Conservation (phyloP, 108 stramenopile genomes). For the Nitzschia sp. region DNA sequence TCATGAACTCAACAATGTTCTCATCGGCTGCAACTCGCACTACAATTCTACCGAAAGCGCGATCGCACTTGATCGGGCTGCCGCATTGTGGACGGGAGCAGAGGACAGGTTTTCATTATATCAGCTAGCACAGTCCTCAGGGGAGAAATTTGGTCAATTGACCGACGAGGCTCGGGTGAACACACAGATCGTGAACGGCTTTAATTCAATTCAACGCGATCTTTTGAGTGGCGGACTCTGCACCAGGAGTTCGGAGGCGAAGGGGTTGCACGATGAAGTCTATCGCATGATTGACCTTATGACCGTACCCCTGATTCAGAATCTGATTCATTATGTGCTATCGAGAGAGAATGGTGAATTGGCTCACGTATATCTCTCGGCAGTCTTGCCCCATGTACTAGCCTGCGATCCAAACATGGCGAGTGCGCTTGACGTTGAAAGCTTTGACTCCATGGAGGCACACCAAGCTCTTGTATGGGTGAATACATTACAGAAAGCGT, state of each 20-base stretch:
- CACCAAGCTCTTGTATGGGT: not conserved
- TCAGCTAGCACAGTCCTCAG: conserved; percentile 50
- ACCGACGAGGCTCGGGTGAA: conserved; percentile 48
- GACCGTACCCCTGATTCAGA: conserved; percentile 76
- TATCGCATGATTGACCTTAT: conserved; percentile 37
- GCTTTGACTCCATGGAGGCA: not conserved
- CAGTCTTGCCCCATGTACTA: conserved; percentile 33
- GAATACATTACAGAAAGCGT: conserved; percentile 32
- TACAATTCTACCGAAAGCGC: conserved; percentile 17
- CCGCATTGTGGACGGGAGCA: conserved; percentile 72
- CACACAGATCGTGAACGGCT: conserved; percentile 37
- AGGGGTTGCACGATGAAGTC: not conserved
- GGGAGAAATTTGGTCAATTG: conserved; percentile 40
- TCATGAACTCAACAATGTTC: conserved; percentile 51
- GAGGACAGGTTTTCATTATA: conserved; percentile 56
- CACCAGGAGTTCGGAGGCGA: not conserved
- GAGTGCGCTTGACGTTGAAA: not conserved
- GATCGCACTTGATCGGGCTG: conserved; percentile 57
- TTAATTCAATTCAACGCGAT: conserved; percentile 36
- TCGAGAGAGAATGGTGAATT: not conserved
- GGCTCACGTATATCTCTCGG: conserved; percentile 26
- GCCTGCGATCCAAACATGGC: conserved; percentile 26
- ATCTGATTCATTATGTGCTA: conserved; percentile 61
- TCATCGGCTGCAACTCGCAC: conserved; percentile 33
- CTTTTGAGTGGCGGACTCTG: conserved; percentile 10